Percentiles rank a stretch among this genome's conserved stretches.
Conservation (phyloP, 495 filamentous ascomycete genomes). For the Hyaloscypha variabilis region DNA sequence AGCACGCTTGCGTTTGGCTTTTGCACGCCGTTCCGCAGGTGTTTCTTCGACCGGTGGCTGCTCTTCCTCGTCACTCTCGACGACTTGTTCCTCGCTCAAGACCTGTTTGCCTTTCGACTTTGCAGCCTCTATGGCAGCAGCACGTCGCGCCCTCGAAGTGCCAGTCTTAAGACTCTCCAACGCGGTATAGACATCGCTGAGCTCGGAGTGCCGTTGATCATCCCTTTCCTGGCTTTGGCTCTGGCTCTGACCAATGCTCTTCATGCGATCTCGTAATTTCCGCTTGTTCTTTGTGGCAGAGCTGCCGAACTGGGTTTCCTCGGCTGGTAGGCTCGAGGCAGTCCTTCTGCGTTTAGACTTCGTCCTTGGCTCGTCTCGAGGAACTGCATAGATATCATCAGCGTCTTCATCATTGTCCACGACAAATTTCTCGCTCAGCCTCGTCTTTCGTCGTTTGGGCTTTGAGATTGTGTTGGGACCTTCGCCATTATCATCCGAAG, state of each 20-base stretch:
- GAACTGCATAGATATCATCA: conserved; percentile 6
- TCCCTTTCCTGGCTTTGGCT: conserved; percentile 29
- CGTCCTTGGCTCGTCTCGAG: background rate
- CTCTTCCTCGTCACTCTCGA: background rate
- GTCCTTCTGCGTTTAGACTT: background rate
- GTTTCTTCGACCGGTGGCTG: background rate
- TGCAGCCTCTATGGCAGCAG: background rate
- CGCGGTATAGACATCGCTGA: conserved; percentile 13
- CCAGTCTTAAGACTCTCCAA: conserved; percentile 13
- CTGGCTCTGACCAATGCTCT: conserved; percentile 18
- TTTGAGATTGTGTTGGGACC: conserved; percentile 22
- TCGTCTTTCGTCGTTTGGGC: conserved; percentile 18
- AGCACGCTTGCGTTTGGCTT: too few relatives aligned
- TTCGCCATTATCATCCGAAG: conserved; percentile 38
- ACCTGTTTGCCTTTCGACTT: background rate
- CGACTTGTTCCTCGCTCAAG: background rate
- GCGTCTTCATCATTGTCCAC: conserved; percentile 27
- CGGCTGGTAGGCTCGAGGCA: background rate
- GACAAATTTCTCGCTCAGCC: conserved; percentile 26
- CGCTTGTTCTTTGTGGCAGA: conserved; percentile 12
- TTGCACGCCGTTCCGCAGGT: background rate
- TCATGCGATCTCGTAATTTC: conserved; percentile 19
- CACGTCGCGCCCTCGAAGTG: background rate
- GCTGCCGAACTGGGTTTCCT: background rate
- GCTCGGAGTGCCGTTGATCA: conserved; percentile 14